Conservation (phyloP, 1,139 yeast genomes). For the Blastobotrys persicus region DNA sequence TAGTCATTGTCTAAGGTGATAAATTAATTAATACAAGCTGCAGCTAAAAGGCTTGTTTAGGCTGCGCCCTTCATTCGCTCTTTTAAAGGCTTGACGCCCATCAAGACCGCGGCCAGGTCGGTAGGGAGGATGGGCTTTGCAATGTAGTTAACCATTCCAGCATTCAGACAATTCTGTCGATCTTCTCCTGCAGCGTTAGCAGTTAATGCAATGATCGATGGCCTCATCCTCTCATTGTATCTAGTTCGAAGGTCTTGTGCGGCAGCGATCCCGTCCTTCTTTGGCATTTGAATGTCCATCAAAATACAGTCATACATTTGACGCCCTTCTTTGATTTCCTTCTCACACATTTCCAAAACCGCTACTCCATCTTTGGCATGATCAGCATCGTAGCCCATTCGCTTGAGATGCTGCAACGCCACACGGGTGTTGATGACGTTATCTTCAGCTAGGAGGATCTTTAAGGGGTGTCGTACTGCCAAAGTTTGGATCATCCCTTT, state of each 20-base stretch:
- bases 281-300: conserved; percentile 59
- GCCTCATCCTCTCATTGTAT: conserved; percentile 36
- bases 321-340: conserved; percentile 30
- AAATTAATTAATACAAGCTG: not conserved
- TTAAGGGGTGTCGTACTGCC: conserved; percentile 43
- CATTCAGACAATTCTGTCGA: conserved; percentile 46
- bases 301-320: conserved; percentile 49
- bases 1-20: not conserved
- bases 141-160: conserved; percentile 57
- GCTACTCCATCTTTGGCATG: conserved; percentile 58
- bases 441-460: conserved; percentile 53
- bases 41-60: not conserved
- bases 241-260: conserved; percentile 38
- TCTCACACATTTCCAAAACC: conserved; percentile 45
- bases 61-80: conserved; percentile 10
- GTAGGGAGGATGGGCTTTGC: conserved; percentile 56
- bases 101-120: conserved; percentile 39
- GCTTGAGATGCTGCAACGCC: conserved; percentile 50
- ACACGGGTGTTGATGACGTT: conserved; percentile 51
- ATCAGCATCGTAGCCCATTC: conserved; percentile 53
- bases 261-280: conserved; percentile 52
- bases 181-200: conserved; percentile 61
- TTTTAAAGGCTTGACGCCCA: conserved; percentile 30
- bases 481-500: conserved; percentile 29
- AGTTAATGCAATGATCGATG: conserved; percentile 52